Evolutionary conservation across 2,329 filamentous ascomycete genomes (phyloP).

Genomic region (Macrophomina tecta): DNA sequence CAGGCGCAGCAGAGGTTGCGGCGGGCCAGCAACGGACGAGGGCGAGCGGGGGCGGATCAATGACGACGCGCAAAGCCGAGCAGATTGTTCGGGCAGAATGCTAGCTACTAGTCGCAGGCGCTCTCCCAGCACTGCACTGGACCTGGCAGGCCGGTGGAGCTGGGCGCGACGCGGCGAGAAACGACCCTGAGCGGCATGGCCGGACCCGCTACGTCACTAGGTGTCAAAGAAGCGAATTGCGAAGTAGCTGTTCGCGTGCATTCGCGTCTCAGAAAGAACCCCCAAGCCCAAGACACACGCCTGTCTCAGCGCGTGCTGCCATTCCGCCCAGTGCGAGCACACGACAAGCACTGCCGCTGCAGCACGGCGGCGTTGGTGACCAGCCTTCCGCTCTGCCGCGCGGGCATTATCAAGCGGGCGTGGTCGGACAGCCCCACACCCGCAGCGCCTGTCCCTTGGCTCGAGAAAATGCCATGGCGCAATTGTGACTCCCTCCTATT

Average conservation of each 20-base stretch:
- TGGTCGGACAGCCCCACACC: constrained; percentile 18
- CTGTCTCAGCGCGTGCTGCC: constrained; percentile 5
- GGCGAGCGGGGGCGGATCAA: constrained; percentile 16
- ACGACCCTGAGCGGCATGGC: constrained; percentile 19
- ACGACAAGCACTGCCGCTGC: constrained; percentile 8
- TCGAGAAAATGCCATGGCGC: background rate
- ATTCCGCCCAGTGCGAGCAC: background rate
- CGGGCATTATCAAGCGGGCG: constrained; percentile 5
- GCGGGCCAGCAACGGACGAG: background rate
- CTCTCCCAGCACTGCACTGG: background rate
- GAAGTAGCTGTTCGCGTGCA: constrained; percentile 21
- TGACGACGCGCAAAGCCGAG: constrained; percentile 12
- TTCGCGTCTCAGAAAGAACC: constrained; percentile 8
- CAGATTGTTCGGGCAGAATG: background rate
- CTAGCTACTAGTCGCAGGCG: constrained; percentile 1
- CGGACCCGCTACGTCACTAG: constrained; percentile 9
- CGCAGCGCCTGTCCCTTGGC: background rate
- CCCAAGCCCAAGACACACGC: constrained; percentile 2
- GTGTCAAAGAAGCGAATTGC: background rate
- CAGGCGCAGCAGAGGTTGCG: constrained; percentile 7
- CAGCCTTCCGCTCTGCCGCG: background rate
- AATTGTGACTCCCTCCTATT: constrained; percentile 11
- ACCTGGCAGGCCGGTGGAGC: constrained; percentile 17
- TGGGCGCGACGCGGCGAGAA: constrained; percentile 19
- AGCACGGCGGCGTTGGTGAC: constrained; percentile 9